A percentile compares a stretch with the other conserved stretches of the same genome.
These are phyloP conservation scores for Alternaria burnsii DNA, from an alignment of 2,329 filamentous ascomycete species.

Conservation along the genomic window DNA sequence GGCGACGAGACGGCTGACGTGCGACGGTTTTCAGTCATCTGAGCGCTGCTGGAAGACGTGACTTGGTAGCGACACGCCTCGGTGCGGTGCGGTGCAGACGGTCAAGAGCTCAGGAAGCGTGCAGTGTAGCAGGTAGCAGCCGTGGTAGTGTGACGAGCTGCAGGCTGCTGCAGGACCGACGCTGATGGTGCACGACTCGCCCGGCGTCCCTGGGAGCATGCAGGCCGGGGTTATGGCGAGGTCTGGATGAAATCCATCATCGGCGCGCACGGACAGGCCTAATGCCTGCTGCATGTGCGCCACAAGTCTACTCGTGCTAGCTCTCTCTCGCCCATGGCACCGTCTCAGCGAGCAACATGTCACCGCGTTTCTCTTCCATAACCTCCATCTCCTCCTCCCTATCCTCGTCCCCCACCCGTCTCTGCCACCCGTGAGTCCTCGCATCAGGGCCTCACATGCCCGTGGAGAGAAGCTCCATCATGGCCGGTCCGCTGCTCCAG, in stretches of 20 bases:
- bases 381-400: slow-evolving; percentile 9
- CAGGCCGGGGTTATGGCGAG: slow-evolving; percentile 4
- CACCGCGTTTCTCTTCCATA: slow-evolving; percentile 21
- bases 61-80: not conserved
- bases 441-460: slow-evolving; percentile 17
- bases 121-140: not conserved
- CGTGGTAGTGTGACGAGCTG: slow-evolving; percentile 6
- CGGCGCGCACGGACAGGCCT: slow-evolving; percentile 10
- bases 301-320: slow-evolving; percentile 16
- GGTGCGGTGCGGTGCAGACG: not conserved
- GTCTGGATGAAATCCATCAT: slow-evolving; percentile 17
- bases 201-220: slow-evolving; percentile 9
- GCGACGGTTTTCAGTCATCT: slow-evolving; percentile 19
- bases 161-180: slow-evolving; percentile 11
- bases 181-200: slow-evolving; percentile 11
- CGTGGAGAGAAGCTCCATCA: slow-evolving; percentile 27
- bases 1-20: slow-evolving; percentile 19
- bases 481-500: slow-evolving; percentile 27
- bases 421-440: slow-evolving; percentile 20
- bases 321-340: slow-evolving; percentile 13
- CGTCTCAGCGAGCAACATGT: slow-evolving; percentile 17
- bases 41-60: not conserved
- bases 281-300: slow-evolving; percentile 18
- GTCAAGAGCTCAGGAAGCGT: not conserved
- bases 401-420: slow-evolving; percentile 5